Evolutionary conservation across 2,329 filamentous ascomycete genomes (phyloP), one percentile per base, ranked within the genome.

Genomic region (Fusarium compactum): DNA sequence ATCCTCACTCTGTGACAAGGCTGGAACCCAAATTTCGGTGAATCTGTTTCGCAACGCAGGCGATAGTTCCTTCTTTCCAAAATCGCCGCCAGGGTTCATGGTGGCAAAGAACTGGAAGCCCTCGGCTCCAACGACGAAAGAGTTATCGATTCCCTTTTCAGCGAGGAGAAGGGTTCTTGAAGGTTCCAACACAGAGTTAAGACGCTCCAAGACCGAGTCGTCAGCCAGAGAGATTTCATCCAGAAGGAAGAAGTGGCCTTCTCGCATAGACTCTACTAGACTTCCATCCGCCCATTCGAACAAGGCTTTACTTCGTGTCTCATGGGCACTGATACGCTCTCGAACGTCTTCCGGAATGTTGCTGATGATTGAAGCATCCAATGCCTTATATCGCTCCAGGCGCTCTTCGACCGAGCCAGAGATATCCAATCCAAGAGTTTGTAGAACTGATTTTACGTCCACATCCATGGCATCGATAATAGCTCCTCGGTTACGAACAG

Each of bases 11-110:
- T 95, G 92, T 2, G 94, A 94, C 62, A 98, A 83, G 2, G 95
- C 88, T 2, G 96, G 94, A 1, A 98, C 96, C 96, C 96, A 99
- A 11, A 99, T 98, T 80, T 99, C 96, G 0, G 96, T 99, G 78
- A 99, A 97, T 65, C 96, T 92, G 78, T 99, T 99, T 47, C 96
- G 89, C 64, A 99, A 83, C 16, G 96, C 97, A 5, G 96, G 96
- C 2, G 96, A 99, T 15, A 99, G 86, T 79, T 99, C 96, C 73
- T 95, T 94, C 82, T 99, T 99, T 70, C 96, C 96, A 78, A 98
- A 99, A 77, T 99, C 96, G 47, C 97, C 96, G 53, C 97, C 97
- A 11, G 96, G 96, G 73, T 99, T 99, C 96, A 99, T 99, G 0
- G 96, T 99, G 6, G 96, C 95, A 64, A 99, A 89, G 80, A 99